Percentiles rank a stretch among this genome's conserved stretches.
These are phyloP conservation scores for Lactuca saligna DNA, from an alignment of 129 eudicot species.

Conservation along the genomic window DNA sequence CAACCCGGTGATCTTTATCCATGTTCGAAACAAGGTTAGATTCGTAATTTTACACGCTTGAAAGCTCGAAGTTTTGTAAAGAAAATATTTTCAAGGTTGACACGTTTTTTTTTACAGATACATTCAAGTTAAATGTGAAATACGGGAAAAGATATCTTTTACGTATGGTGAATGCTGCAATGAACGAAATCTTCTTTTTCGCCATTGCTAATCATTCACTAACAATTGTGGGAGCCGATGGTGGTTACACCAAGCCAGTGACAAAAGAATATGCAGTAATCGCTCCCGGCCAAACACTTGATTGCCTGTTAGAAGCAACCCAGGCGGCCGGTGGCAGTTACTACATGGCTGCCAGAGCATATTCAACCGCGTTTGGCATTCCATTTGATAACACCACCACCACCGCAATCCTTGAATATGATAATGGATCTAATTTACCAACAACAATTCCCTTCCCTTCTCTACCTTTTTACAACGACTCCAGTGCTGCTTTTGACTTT, in stretches of 20 bases:
- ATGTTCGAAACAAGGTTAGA: slow-evolving; percentile 53
- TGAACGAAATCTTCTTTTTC: slow-evolving; percentile 46
- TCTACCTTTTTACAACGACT: slow-evolving; percentile 54
- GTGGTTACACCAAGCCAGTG: slow-evolving; percentile 51
- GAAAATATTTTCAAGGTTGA: too few species aligned
- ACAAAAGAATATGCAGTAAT: slow-evolving; percentile 36
- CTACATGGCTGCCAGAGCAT: slow-evolving; percentile 62
- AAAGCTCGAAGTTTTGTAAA: too few species aligned
- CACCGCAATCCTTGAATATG: slow-evolving; percentile 43
- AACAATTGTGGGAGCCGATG: slow-evolving; percentile 61
- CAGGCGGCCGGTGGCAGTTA: slow-evolving; percentile 35
- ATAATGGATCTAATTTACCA: background rate
- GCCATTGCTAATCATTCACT: slow-evolving; percentile 47
- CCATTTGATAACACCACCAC: slow-evolving; percentile 54
- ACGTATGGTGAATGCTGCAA: slow-evolving; percentile 46
- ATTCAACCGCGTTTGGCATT: background rate
- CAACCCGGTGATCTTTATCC: slow-evolving; percentile 71
- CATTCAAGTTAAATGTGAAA: slow-evolving; percentile 39
- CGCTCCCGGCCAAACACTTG: slow-evolving; percentile 62
- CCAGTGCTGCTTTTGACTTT: slow-evolving; percentile 40
- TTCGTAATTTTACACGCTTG: background rate
- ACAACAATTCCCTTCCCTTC: slow-evolving; percentile 32
- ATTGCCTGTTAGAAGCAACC: slow-evolving; percentile 48
- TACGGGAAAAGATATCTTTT: slow-evolving; percentile 46
- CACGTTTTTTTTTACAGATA: slow-evolving; percentile 28